Base-by-base conservation (phyloP, 2,329 filamentous ascomycete species). In the Ophiostoma tasmaniense region DNA sequence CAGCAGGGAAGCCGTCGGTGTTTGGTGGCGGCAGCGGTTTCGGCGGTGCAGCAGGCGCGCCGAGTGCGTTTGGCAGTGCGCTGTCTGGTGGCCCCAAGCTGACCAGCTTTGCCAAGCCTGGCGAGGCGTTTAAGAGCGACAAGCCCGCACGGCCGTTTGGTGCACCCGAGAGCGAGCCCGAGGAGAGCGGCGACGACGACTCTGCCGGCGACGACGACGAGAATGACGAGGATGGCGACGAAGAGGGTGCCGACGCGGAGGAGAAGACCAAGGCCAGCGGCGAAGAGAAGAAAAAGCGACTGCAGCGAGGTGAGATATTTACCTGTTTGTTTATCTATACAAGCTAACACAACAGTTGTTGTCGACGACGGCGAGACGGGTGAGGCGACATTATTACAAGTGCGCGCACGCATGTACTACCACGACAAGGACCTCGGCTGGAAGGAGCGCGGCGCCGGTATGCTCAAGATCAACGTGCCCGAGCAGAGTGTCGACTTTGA, bases 361-460 rank as follows among this genome's bases (percentile, higher is more conserved):
- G 86, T 94, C 59, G 90, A 96, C 76, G 94, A 95, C 67, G 94
- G 94, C 69, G 94, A 98, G 79, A 88, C 93, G 74, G 88, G 88
- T 66, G 94, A 98, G 77, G 83, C 83, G 25, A 94, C 90, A 1
- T 28, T 73, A 68, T 67, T 73, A 50, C 72, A 73, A 35, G 80
- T 92, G 66, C 89, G 93, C 72, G 90, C 92, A 25, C 96, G 96
- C 78, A 86, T 98, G 70, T 98, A 92, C 80, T 85, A 89, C 70
- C 90, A 95, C 74, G 87, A 90, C 72, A 87, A 87, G 72, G 82
- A 83, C 45, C 84, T 83, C 64, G 85, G 88, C 64, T 98, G 94
- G 94, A 94, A 94, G 78, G 94, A 98, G 79, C 88, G 93, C 67
- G 93, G 93, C 14, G 85, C 89, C 3, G 93, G 93, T 62, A 90